phyloP scores from a whole-genome alignment of 1,139 yeast species.

The Pichia sp. region DNA sequence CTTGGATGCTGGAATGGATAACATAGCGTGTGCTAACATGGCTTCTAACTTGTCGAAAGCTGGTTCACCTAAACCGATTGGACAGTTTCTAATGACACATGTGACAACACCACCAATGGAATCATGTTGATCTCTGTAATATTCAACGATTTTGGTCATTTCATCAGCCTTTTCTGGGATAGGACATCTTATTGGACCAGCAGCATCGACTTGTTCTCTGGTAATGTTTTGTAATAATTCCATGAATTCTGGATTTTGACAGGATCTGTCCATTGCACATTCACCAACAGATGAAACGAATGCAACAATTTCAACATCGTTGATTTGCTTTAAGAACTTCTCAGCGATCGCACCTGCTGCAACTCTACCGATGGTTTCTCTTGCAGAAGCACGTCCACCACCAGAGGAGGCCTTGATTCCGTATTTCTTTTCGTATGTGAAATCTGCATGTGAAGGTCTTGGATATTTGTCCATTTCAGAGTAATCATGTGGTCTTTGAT shows the following conservation, averaged over 20 bases:
- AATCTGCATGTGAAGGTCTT: constrained; percentile 98
- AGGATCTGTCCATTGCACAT: constrained; percentile 71
- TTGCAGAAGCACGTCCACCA: constrained; percentile 96
- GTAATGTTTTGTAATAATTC: constrained; percentile 70
- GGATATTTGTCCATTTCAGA: constrained; percentile 94
- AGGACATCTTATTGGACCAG: constrained; percentile 95
- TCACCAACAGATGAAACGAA: constrained; percentile 91
- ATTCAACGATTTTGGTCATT: constrained; percentile 87
- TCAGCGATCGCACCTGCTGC: constrained; percentile 99
- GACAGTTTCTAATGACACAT: constrained; percentile 92
- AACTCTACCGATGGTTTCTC: constrained; percentile 98
- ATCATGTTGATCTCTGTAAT: constrained; percentile 83
- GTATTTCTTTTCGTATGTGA: constrained; percentile 86
- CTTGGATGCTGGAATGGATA: constrained; percentile 95
- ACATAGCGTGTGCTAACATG: constrained; percentile 93
- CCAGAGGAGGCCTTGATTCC: constrained; percentile 94
- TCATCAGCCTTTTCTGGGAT: constrained; percentile 65
- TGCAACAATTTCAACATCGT: constrained; percentile 91
- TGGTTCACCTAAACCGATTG: constrained; percentile 96
- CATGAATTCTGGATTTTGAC: constrained; percentile 63
- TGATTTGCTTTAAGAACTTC: constrained; percentile 72
- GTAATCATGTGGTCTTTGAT: constrained; percentile 96
- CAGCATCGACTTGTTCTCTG: constrained; percentile 81
- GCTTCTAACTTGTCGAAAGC: constrained; percentile 97
- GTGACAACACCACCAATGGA: constrained; percentile 98